These are phyloP conservation scores for Eucalyptus globulus DNA, from an alignment of 345 rosid genomes.

Conservation along the genomic window DNA sequence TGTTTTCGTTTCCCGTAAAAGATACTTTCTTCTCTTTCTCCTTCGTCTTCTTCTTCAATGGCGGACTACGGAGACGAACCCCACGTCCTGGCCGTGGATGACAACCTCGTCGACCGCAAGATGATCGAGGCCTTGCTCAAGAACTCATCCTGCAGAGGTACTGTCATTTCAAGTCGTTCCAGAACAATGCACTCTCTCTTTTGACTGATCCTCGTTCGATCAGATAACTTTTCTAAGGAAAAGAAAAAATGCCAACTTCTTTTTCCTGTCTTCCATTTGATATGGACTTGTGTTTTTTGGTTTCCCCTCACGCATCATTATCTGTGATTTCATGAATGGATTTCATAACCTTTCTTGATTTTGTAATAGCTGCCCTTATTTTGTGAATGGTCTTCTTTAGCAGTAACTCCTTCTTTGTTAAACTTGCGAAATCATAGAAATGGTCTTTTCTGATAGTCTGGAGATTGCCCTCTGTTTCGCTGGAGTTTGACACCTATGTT, in stretches of 20 bases:
- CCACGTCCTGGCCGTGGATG: constrained; percentile 86
- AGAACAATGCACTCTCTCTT: neutral
- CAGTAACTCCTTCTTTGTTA: neutral
- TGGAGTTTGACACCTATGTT: neutral
- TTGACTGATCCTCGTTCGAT: neutral
- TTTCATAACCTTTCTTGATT: neutral
- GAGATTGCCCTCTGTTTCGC: neutral
- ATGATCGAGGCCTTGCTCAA: constrained; percentile 54
- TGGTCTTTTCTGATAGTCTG: neutral
- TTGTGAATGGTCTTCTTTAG: neutral
- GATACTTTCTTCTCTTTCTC: neutral
- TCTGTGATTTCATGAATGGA: neutral
- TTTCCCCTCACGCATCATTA: neutral
- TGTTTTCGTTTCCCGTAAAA: neutral
- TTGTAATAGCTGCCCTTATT: neutral
- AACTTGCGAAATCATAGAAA: neutral
- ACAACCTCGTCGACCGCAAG: constrained; percentile 59
- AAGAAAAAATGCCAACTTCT: neutral
- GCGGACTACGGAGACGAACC: constrained; percentile 18
- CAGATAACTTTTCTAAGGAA: neutral
- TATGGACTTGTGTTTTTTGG: neutral
- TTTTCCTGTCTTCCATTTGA: neutral
- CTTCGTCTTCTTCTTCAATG: constrained; percentile 9
- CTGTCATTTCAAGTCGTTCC: neutral
- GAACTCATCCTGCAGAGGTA: constrained; percentile 74